phyloP scores from a whole-genome alignment of 192 early-diverging fungal genomes.

The Coemansia sp. region DNA sequence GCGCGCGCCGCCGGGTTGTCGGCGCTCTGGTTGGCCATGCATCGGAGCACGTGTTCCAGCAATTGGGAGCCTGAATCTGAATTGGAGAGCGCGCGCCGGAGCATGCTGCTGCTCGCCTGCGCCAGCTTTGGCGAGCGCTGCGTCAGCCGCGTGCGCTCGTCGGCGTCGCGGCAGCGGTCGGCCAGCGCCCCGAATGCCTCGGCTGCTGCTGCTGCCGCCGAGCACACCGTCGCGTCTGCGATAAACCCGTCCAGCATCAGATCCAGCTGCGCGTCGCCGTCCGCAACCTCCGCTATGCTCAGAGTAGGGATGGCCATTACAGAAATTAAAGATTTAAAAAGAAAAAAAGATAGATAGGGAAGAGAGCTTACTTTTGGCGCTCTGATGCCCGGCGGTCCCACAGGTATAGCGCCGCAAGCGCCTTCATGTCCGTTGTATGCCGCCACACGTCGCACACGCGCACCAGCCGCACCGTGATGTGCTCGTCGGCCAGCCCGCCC shows the following conservation, averaged over 20 bases:
- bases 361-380: neutral
- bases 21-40: slow-evolving; percentile 48
- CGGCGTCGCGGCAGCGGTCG: slow-evolving; percentile 25
- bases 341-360: neutral
- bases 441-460: slow-evolving; percentile 68
- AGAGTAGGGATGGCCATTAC: neutral
- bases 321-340: neutral
- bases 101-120: slow-evolving; percentile 4
- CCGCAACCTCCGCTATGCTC: no score
- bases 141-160: slow-evolving; percentile 13
- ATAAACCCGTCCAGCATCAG: neutral
- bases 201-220: slow-evolving; percentile 32
- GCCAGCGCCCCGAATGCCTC: slow-evolving; percentile 40
- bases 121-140: slow-evolving; percentile 5
- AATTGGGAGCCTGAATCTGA: neutral
- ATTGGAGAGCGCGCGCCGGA: slow-evolving; percentile 8
- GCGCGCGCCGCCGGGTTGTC: slow-evolving; percentile 39
- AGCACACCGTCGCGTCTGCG: neutral
- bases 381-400: slow-evolving; percentile 29
- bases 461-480: slow-evolving; percentile 71
- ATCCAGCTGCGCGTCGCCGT: neutral
- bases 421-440: slow-evolving; percentile 71
- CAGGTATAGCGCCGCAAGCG: slow-evolving; percentile 66
- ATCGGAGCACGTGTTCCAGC: slow-evolving; percentile 42
- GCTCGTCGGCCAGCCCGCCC: slow-evolving; percentile 77